Evolutionary conservation across 768 basidiomycete species (phyloP).

Genomic region (Mycena filopes): DNA sequence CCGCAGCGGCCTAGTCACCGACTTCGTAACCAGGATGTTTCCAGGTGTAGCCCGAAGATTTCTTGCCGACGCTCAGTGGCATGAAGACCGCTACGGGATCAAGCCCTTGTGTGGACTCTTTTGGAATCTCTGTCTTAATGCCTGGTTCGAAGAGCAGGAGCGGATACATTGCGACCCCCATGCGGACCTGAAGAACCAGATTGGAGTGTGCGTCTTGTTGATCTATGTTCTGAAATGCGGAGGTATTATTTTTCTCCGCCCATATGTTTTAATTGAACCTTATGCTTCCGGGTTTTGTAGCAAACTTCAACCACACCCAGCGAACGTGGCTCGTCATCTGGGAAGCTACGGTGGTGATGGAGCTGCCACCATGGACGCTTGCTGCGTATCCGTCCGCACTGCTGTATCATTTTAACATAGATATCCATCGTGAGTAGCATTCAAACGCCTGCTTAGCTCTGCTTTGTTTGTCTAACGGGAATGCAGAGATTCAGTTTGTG

Average conservation of each 20-base stretch:
- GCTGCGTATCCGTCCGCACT: conserved; percentile 46
- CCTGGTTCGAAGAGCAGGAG: conserved; percentile 18
- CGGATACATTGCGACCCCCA: conserved; percentile 40
- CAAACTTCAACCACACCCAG: conserved; percentile 35
- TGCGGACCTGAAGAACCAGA: conserved; percentile 43
- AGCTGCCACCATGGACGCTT: conserved; percentile 46
- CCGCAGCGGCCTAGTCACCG: no score
- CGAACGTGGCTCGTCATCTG: conserved; percentile 47
- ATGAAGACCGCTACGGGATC: conserved; percentile 24
- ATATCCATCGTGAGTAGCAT: conserved; percentile 39
- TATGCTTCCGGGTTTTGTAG: no score
- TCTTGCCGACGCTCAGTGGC: no score
- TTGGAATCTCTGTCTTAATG: conserved; percentile 45
- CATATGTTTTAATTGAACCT: no score
- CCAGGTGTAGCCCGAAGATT: no score
- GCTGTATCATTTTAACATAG: conserved; percentile 48
- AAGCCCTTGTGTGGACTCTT: conserved; percentile 38
- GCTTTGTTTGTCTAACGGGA: neutral
- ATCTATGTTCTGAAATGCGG: conserved; percentile 37
- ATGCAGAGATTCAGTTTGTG: conserved; percentile 10
- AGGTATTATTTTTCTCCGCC: no score
- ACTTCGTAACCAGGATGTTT: no score
- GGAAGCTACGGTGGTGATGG: conserved; percentile 45
- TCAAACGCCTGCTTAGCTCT: no score
- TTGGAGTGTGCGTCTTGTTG: conserved; percentile 42